Base-by-base conservation (phyloP, 1,284 basidiomycete species). In the Cryptococcus sp. region DNA sequence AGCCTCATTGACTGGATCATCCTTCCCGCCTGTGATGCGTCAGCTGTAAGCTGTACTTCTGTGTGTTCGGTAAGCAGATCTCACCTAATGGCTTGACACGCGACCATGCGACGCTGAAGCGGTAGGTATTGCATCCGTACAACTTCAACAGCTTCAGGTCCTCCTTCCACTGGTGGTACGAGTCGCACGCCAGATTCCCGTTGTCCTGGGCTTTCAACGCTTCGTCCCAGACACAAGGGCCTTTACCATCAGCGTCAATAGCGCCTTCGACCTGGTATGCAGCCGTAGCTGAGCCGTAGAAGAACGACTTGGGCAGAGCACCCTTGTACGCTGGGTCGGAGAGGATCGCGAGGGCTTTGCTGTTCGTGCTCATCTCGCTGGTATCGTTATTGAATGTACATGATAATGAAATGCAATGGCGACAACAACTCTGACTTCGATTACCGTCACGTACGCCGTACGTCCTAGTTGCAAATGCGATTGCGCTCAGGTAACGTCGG, bases 51-150 rank as follows among this genome's bases (percentile, higher is more conserved):
- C 25, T 25, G 25, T 25, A 25, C 25, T 25, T n/a, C n/a, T n/a
- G n/a, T n/a, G n/a, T n/a, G 17, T 38, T 3, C 20, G 25, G 25
- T 25, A 25, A 45, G 30, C 30, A 20, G 13, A 3, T 7, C 56
- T 58, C 40, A 49, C 68, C 70, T 42, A 84, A 78, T 7, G 86
- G 85, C 55, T 88, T 86, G 62, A 90, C 82, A 22, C 88, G 81
- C 10, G 85, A 83, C 88, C 88, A 89, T 3, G 87, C 81, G 35
- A 90, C 77, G 10, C 84, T 87, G 76, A 90, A 88, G 7, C 85
- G 80, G 64, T 79, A 79, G 0, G 83, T 77, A 52, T 83, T 85
- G 47, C 82, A 56, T 82, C 85, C 55, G 82, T 84, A 42, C 83
- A 83, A 55, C 85, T 85, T 42, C 47, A 90, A 77, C 5, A 90